Base-by-base conservation (phyloP, 345 rosid species). In the Gossypium herbaceum region DNA sequence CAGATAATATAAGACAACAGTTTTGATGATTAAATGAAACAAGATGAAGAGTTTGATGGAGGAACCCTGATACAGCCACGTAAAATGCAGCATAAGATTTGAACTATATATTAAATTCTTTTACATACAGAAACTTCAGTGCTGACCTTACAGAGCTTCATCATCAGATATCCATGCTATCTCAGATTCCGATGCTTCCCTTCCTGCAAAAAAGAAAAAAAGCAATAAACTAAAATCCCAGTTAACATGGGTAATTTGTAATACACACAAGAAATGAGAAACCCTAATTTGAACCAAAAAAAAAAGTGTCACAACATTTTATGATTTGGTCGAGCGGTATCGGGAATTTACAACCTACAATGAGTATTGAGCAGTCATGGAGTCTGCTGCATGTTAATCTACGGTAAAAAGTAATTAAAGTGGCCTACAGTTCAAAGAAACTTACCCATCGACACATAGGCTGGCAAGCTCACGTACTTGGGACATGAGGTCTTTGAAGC, bases 401-500 rank as follows among this genome's bases (percentile, higher is more conserved):
- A 57, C 5, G 61, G 29, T 57, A 57, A 20, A 57, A 57, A 57
- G 62, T 57, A 57, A 57, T 22, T 10, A 20, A 9, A 24, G 62
- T 57, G 62, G 62, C 29, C 62, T 11, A 57, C 62, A 22, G 62
- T 57, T 58, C 17, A 24, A 24, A 58, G 13, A 25, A 58, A 24
- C 63, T 58, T 60, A 60, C 41, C 41, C 64, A 60, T 12, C 3
- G 41, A 27, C 44, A 60, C 65, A 60, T 60, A 60, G n/a, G 65
- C 79, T 62, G 98, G 98, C 81, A 94, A 68, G 85, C 96, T 89
- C 71, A 94, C 85, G 73, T 90, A 94, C 72, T 84, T 79, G 61
- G 98, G 98, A 77, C 98, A 94, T 41, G 97, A 87, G 67, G 87
- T 87, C 66, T 71, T 84, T 64, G 81, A 71, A 73, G 51, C 69